Conservation (phyloP, 73 alveolate species). For the Blepharisma stoltei region DNA sequence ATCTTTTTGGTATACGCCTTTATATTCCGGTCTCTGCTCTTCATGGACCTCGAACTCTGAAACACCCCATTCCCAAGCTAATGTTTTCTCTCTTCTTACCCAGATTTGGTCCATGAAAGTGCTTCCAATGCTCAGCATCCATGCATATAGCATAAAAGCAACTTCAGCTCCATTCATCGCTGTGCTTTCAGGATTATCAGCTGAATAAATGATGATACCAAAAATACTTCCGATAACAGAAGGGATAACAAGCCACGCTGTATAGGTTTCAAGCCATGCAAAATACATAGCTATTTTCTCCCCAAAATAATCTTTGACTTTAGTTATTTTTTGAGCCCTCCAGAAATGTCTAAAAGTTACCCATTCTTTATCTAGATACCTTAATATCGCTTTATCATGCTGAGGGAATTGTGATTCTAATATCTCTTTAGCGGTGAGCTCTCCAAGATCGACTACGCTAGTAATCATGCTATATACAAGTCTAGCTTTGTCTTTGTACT, state of each 20-base stretch:
- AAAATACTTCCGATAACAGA: neutral
- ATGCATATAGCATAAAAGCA: neutral
- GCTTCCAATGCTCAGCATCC: neutral
- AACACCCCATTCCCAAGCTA: constrained; percentile 11
- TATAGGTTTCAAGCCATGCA: constrained; percentile 44
- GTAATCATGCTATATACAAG: neutral
- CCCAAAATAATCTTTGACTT: constrained; percentile 57
- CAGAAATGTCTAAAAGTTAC: neutral
- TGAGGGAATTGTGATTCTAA: neutral
- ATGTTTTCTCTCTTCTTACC: constrained; percentile 5
- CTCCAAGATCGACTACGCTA: neutral
- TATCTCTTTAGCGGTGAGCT: neutral
- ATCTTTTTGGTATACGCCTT: neutral
- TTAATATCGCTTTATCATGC: neutral
- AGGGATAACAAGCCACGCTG: neutral
- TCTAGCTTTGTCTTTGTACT: neutral
- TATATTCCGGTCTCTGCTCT: neutral
- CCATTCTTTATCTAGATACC: neutral
- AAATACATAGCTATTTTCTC: constrained; percentile 66
- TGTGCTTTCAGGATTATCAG: neutral
- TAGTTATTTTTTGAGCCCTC: constrained; percentile 31
- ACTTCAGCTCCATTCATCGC: neutral
- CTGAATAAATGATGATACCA: neutral
- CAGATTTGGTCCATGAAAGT: neutral
- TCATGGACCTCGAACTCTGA: neutral